Conservation (phyloP, 169 alveolate genomes). For the Cryptosporidium xiaoi region DNA sequence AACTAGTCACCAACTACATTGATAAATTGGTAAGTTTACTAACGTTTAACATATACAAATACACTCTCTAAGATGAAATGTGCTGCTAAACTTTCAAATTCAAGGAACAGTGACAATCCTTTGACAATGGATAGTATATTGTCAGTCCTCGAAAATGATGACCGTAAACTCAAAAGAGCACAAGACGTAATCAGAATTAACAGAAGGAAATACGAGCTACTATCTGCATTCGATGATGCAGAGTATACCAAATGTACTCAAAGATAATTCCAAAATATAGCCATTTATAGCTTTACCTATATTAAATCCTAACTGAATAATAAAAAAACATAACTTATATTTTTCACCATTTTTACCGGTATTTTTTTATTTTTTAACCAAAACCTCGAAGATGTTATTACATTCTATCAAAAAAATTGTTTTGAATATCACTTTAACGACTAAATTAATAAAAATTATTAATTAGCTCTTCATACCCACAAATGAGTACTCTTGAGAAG, state of each 20-base stretch:
- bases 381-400: no score
- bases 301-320: background rate
- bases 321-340: background rate
- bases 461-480: background rate
- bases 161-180: constrained; percentile 57
- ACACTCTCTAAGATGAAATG: constrained; percentile 27
- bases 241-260: constrained; percentile 7
- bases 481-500: constrained; percentile 93
- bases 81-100: constrained; percentile 41
- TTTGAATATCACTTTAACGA: no score
- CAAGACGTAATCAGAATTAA: constrained; percentile 56
- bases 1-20: constrained; percentile 30
- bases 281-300: background rate
- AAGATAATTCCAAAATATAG: background rate
- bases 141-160: constrained; percentile 49
- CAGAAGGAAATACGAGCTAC: constrained; percentile 19
- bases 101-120: constrained; percentile 2
- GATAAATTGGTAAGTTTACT: constrained; percentile 59
- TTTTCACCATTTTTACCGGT: background rate
- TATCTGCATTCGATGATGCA: constrained; percentile 37
- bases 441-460: no score
- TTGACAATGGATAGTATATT: constrained; percentile 28
- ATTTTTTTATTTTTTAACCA: background rate
- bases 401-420: no score
- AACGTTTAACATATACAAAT: background rate